Conservation (phyloP, 2,329 filamentous ascomycete species). For the Trichoderma arundinaceum region DNA sequence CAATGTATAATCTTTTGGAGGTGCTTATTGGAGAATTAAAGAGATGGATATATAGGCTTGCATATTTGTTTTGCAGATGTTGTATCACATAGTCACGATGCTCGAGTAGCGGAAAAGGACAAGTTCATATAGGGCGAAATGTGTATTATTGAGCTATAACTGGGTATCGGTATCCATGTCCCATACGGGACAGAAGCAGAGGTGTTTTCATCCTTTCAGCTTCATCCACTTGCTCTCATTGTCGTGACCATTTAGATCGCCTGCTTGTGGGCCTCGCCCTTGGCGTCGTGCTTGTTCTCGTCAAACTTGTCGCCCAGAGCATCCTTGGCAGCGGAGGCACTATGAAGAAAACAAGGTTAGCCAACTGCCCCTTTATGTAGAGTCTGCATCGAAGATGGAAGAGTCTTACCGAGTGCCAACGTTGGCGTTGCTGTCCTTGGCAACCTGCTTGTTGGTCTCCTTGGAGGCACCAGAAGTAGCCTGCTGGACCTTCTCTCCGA, state of each 20-base stretch:
- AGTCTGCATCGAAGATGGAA: not conserved
- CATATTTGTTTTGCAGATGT: too few relatives aligned
- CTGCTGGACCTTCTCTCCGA: constrained; percentile 66
- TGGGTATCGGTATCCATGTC: constrained; percentile 28
- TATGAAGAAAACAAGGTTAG: constrained; percentile 36
- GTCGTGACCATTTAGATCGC: constrained; percentile 41
- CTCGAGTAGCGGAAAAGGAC: not conserved
- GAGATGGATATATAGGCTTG: too few relatives aligned
- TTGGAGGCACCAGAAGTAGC: constrained; percentile 62
- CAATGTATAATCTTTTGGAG: too few relatives aligned
- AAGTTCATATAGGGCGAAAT: not conserved
- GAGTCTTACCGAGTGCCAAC: constrained; percentile 58
- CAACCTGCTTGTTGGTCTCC: constrained; percentile 72
- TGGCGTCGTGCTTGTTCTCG: constrained; percentile 49
- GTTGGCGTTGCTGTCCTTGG: constrained; percentile 63
- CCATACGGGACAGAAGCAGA: not conserved
- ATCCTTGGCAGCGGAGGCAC: constrained; percentile 56
- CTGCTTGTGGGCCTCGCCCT: constrained; percentile 52
- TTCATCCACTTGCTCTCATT: not conserved
- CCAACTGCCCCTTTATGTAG: not conserved
- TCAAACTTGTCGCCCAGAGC: constrained; percentile 54
- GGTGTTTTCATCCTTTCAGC: not conserved
- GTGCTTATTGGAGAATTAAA: too few relatives aligned
- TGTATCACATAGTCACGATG: too few relatives aligned
- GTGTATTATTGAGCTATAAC: constrained; percentile 27